Evolutionary conservation across 495 filamentous ascomycete genomes (phyloP).

Genomic region (Penicillium mononematosum): DNA sequence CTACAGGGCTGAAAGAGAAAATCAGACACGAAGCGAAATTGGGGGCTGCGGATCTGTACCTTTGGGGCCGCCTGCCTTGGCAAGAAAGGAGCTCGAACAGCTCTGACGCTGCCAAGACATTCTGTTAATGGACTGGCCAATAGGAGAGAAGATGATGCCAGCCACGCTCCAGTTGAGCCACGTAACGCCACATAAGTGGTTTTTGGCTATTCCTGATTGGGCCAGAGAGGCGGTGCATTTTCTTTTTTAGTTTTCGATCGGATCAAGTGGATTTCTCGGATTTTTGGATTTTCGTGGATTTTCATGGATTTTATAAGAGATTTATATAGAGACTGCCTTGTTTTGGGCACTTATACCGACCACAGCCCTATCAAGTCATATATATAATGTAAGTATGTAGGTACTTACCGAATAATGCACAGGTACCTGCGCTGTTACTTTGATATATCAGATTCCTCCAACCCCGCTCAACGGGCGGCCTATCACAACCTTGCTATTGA

Average conservation of each 20-base stretch:
- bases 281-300: not conserved
- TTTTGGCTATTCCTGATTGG: slow-evolving; percentile 14
- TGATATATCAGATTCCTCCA: not conserved
- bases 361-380: not conserved
- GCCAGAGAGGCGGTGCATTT: slow-evolving; percentile 14
- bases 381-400: not conserved
- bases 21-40: slow-evolving; percentile 19
- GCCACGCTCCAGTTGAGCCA: slow-evolving; percentile 12
- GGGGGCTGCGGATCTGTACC: slow-evolving; percentile 15
- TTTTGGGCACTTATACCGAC: not conserved
- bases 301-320: not conserved
- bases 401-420: not conserved
- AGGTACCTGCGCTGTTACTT: no score
- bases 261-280: not conserved
- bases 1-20: slow-evolving; percentile 27
- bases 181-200: slow-evolving; percentile 23
- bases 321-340: not conserved
- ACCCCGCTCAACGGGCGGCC: not conserved
- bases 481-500: not conserved
- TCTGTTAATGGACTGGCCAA: slow-evolving; percentile 8
- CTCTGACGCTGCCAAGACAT: slow-evolving; percentile 28
- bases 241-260: slow-evolving; percentile 7
- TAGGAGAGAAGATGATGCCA: not conserved
- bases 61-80: slow-evolving; percentile 18
- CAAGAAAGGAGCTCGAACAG: slow-evolving; percentile 6